Percentiles rank a stretch among this genome's conserved stretches.
phyloP scores from a whole-genome alignment of 140 eudicot genomes.

The Flaveria floridana region DNA sequence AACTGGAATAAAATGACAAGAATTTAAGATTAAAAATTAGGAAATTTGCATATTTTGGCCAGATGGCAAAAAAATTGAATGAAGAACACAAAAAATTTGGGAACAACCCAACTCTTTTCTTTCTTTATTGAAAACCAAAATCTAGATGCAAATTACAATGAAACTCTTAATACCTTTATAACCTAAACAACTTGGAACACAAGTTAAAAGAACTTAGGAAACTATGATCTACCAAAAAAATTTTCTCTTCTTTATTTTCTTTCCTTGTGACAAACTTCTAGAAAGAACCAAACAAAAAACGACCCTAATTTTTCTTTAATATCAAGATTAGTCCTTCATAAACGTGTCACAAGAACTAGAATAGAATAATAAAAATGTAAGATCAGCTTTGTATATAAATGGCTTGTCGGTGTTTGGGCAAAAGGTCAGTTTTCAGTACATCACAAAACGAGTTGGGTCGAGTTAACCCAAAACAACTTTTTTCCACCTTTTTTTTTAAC shows the following conservation, averaged over 20 bases:
- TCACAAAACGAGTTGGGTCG: neutral
- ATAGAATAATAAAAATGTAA: no score
- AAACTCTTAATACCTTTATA: neutral
- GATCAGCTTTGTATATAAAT: neutral
- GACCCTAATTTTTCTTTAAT: neutral
- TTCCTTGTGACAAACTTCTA: neutral
- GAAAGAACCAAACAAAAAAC: neutral
- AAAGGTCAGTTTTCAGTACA: no score
- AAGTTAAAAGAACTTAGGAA: neutral
- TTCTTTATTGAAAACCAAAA: neutral
- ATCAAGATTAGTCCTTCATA: neutral
- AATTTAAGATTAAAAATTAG: neutral
- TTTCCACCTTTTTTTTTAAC: neutral
- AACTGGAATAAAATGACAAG: neutral
- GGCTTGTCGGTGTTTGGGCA: neutral
- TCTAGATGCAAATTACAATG: neutral
- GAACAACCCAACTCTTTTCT: neutral
- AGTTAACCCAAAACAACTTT: neutral
- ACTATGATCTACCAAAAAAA: neutral
- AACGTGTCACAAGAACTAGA: no score
- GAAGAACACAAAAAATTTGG: neutral
- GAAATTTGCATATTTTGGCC: neutral
- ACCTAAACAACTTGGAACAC: neutral
- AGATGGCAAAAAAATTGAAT: neutral
- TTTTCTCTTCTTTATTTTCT: neutral